phyloP scores from a whole-genome alignment of 139 green algal genomes.

The Chlorella sp. region DNA sequence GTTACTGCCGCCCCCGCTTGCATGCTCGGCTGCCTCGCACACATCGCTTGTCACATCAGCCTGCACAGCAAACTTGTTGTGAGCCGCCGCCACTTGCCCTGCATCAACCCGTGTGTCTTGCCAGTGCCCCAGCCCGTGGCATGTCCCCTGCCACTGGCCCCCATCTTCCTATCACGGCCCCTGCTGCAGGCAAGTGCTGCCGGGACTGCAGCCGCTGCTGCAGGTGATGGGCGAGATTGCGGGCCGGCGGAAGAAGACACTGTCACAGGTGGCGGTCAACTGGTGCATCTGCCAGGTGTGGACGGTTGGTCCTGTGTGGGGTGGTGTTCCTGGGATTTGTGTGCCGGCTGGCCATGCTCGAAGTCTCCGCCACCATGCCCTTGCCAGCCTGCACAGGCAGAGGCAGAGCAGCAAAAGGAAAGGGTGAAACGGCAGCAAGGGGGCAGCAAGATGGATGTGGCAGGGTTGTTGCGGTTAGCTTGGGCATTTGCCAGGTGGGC shows the following conservation, averaged over 20 bases:
- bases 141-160: not conserved
- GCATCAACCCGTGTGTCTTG: not conserved
- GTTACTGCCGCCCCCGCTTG: not conserved
- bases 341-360: too few relatives aligned
- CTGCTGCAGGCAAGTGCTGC: conserved; percentile 73
- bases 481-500: too few relatives aligned
- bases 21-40: not conserved
- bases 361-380: too few relatives aligned
- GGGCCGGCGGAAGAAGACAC: conserved; percentile 67
- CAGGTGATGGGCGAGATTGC: conserved; percentile 69
- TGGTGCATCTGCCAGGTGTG: conserved; percentile 88
- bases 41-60: not conserved
- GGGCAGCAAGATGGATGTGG: too few relatives aligned
- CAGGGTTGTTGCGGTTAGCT: too few relatives aligned
- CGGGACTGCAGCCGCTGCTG: conserved; percentile 71
- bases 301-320: not conserved
- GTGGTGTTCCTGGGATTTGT: not conserved
- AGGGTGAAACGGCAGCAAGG: too few relatives aligned
- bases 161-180: not conserved
- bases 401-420: too few relatives aligned
- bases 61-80: not conserved
- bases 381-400: too few relatives aligned
- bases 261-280: conserved; percentile 91
- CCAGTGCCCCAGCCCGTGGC: not conserved
- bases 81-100: not conserved